Evolutionary conservation across 176 grass and related monocot genomes (phyloP).

Genomic region (Calamus simplicifolius): DNA sequence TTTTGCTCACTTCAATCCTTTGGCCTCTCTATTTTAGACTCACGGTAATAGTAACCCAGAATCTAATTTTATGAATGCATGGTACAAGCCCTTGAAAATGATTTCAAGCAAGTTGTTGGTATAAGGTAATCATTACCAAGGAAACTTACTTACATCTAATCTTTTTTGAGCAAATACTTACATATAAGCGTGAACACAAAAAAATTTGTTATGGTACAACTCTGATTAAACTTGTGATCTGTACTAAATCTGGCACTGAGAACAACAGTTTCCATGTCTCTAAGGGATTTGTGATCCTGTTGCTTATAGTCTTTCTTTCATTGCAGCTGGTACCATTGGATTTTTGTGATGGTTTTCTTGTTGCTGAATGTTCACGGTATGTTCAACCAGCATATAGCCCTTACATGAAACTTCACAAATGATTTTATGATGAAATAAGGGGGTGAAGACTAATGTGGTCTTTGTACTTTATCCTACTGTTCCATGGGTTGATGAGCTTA

Average conservation of each 20-base stretch:
- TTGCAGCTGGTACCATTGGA: conserved; percentile 88
- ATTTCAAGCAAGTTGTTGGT: conserved; percentile 88
- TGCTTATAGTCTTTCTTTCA: conserved; percentile 9
- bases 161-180: too few relatives aligned
- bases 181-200: too few relatives aligned
- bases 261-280: too few relatives aligned
- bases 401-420: neutral
- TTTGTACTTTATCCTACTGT: too few relatives aligned
- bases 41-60: conserved; percentile 55
- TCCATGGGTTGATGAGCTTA: too few relatives aligned
- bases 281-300: neutral
- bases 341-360: conserved; percentile 71
- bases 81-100: conserved; percentile 64
- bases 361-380: conserved; percentile 75
- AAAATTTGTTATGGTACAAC: too few relatives aligned
- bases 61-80: conserved; percentile 79
- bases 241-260: neutral
- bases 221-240: too few relatives aligned
- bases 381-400: too few relatives aligned
- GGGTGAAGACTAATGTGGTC: too few relatives aligned
- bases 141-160: too few relatives aligned
- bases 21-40: conserved; percentile 26
- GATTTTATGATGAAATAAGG: too few relatives aligned
- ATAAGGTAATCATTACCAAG: conserved; percentile 44
- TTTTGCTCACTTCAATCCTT: neutral